Evolutionary conservation across 306 rosid genomes (phyloP).

Genomic region (Astragalus membranaceus): DNA sequence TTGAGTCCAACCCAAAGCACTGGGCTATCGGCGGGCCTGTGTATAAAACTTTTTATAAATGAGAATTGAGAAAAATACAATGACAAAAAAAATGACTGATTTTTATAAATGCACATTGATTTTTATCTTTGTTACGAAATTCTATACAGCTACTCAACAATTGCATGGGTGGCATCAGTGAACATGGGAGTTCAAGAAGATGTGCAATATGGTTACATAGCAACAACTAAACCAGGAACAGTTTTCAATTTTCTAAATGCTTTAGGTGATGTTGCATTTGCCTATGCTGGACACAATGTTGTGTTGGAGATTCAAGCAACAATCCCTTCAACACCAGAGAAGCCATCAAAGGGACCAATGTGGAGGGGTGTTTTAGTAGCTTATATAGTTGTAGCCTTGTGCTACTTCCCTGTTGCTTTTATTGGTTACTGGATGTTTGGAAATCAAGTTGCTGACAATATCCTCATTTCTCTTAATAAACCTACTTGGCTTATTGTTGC

Average conservation of each 20-base stretch:
- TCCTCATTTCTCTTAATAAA: constrained; percentile 47
- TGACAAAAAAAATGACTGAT: too few species aligned
- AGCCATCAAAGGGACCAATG: constrained; percentile 64
- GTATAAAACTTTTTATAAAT: too few species aligned
- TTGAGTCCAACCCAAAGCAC: too few species aligned
- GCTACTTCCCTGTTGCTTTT: constrained; percentile 78
- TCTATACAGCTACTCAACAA: constrained; percentile 52
- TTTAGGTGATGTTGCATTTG: constrained; percentile 56
- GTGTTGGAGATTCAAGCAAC: constrained; percentile 79
- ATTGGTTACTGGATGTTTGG: constrained; percentile 57
- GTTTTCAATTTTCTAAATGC: constrained; percentile 52
- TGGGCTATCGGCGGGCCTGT: too few species aligned
- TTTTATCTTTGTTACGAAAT: neutral
- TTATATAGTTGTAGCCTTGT: constrained; percentile 49
- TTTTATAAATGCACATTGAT: too few species aligned
- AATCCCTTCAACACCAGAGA: constrained; percentile 57
- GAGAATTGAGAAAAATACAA: too few species aligned
- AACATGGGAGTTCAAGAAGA: constrained; percentile 38
- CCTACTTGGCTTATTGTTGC: constrained; percentile 58
- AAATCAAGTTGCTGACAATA: constrained; percentile 44
- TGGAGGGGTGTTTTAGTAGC: constrained; percentile 54
- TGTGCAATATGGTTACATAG: constrained; percentile 38
- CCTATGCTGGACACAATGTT: constrained; percentile 69
- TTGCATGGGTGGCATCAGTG: constrained; percentile 49
- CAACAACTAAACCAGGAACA: constrained; percentile 23